Conservation (phyloP, 148 eudicot genomes). For the Spergularia bocconei region DNA sequence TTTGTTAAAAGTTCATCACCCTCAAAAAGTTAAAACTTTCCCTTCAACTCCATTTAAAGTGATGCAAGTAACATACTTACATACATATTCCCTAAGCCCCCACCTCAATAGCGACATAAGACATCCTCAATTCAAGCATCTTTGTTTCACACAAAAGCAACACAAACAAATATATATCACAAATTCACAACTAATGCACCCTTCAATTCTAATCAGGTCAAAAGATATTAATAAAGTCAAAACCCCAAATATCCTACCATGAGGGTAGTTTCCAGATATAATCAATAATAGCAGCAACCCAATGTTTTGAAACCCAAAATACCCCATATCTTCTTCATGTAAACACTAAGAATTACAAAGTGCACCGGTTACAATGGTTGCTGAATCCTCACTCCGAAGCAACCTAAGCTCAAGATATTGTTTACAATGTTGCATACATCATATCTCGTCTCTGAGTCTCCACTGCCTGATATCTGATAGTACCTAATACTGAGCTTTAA, state of each 20-base stretch:
- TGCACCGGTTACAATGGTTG: neutral
- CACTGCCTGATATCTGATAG: neutral
- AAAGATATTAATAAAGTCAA: neutral
- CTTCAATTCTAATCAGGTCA: neutral
- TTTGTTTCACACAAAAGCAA: neutral
- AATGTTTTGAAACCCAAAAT: neutral
- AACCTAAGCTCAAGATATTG: neutral
- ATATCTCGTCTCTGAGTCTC: neutral
- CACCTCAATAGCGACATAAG: neutral
- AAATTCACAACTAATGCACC: neutral
- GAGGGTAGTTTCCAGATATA: neutral
- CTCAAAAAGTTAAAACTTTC: neutral
- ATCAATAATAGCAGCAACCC: neutral
- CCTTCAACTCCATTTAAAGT: neutral
- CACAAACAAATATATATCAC: neutral
- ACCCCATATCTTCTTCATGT: neutral
- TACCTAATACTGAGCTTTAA: neutral
- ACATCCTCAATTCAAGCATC: neutral
- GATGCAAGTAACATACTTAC: neutral
- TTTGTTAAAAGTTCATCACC: neutral
- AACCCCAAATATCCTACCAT: neutral
- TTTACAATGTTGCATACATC: neutral
- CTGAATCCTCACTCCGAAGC: neutral
- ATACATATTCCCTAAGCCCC: too few species aligned
- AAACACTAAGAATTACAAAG: neutral